phyloP scores from a whole-genome alignment of 2,329 filamentous ascomycete species.

The Xylaria sp. region DNA sequence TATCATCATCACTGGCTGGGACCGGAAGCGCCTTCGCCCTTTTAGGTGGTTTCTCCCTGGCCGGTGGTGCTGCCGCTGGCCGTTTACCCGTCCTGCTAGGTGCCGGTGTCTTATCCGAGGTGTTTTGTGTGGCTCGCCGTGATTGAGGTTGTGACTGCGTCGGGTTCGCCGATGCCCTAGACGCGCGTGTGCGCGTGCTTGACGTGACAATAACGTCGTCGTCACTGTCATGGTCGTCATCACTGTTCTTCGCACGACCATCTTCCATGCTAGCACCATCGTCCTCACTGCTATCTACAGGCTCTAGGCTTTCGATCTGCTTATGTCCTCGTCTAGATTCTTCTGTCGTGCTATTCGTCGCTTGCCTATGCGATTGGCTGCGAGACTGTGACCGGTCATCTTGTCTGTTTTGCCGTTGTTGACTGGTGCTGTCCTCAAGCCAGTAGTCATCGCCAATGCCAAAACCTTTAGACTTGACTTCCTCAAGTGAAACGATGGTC shows the following conservation, averaged over 20 bases:
- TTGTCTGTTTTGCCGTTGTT: constrained; percentile 48
- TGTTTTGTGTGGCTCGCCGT: constrained; percentile 37
- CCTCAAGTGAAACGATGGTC: constrained; percentile 77
- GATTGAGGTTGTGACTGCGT: constrained; percentile 38
- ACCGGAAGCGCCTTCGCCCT: constrained; percentile 47
- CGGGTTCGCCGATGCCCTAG: constrained; percentile 49
- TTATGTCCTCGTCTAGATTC: constrained; percentile 30
- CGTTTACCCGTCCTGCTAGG: constrained; percentile 48
- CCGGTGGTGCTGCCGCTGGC: constrained; percentile 48
- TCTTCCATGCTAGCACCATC: constrained; percentile 36
- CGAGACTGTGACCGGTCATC: constrained; percentile 42
- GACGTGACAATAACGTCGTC: constrained; percentile 38
- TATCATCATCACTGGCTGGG: constrained; percentile 53
- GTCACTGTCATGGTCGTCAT: constrained; percentile 43
- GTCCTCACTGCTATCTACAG: constrained; percentile 45
- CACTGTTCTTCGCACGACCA: constrained; percentile 44
- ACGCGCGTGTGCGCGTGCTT: constrained; percentile 44
- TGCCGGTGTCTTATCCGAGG: constrained; percentile 41
- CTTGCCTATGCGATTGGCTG: constrained; percentile 40
- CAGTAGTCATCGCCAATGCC: constrained; percentile 83
- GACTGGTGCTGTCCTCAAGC: constrained; percentile 62
- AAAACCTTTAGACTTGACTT: constrained; percentile 76
- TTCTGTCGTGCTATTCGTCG: constrained; percentile 3
- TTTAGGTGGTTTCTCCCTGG: constrained; percentile 53
- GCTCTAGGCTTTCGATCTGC: constrained; percentile 32